Evolutionary conservation across 371 early-diverging fungal species (phyloP).

Genomic region (Mucor velutinosus): DNA sequence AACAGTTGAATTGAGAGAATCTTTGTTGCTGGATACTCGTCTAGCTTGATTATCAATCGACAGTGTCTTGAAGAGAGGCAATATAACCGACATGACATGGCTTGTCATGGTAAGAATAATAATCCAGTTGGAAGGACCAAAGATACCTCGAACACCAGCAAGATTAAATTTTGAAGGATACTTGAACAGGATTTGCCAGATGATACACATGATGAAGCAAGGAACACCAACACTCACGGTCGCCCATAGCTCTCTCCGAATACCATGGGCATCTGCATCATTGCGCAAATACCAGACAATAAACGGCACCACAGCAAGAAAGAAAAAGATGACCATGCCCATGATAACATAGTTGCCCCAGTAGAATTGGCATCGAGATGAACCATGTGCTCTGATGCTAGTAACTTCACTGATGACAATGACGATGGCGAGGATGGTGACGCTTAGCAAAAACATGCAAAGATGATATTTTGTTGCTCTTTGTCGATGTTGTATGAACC

Average conservation of each 20-base stretch:
- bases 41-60: not conserved
- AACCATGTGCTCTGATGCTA: not conserved
- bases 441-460: not conserved
- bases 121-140: conserved; percentile 20
- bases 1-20: not conserved
- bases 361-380: not conserved
- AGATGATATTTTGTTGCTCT: not conserved
- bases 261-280: conserved; percentile 37
- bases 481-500: not conserved
- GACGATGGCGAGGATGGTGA: not conserved
- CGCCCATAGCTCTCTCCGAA: conserved; percentile 37
- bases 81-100: conserved; percentile 11
- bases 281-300: conserved; percentile 27
- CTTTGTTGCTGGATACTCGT: not conserved
- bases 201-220: conserved; percentile 20
- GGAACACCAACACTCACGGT: conserved; percentile 25
- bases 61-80: conserved; percentile 14
- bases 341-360: conserved; percentile 7
- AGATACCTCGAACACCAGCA: not conserved
- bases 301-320: conserved; percentile 10
- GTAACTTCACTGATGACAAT: conserved; percentile 1
- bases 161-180: not conserved
- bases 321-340: conserved; percentile 8
- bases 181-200: conserved; percentile 13
- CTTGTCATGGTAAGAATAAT: conserved; percentile 10